A percentile compares a stretch with the other conserved stretches of the same genome.
Evolutionary conservation across 2,329 filamentous ascomycete genomes (phyloP).

Genomic region (Pseudogymnoascus sp.): DNA sequence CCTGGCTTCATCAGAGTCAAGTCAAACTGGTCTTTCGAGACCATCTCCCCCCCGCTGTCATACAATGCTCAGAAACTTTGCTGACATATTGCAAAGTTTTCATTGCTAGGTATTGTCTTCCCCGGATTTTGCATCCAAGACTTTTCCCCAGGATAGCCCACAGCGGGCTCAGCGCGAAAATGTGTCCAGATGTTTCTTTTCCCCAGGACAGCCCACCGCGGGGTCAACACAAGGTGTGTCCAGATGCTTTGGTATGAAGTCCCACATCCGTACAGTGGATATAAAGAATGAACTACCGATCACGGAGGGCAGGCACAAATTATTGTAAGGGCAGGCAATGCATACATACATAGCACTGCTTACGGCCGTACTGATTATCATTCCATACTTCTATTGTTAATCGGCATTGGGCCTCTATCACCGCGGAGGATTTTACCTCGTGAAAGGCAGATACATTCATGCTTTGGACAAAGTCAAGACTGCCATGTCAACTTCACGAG

Average conservation of each 20-base stretch:
- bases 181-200: not conserved
- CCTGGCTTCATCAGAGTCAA: not conserved
- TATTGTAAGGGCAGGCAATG: not conserved
- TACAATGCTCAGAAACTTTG: not conserved
- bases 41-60: not conserved
- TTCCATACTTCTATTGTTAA: not conserved
- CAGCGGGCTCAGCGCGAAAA: not conserved
- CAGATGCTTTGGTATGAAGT: not conserved
- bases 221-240: not conserved
- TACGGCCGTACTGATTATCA: not conserved
- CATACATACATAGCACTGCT: not conserved
- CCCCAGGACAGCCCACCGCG: not conserved
- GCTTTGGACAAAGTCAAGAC: not conserved
- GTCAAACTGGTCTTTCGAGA: not conserved
- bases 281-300: not conserved
- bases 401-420: not conserved
- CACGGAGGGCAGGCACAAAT: not conserved
- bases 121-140: not conserved
- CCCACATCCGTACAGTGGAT: not conserved
- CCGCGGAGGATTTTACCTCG: not conserved
- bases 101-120: not conserved
- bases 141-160: conserved; percentile 1
- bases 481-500: not conserved
- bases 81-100: conserved; percentile 3
- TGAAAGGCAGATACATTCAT: not conserved